Conservation (phyloP, 1,284 basidiomycete species). For the Pterula multifida region DNA sequence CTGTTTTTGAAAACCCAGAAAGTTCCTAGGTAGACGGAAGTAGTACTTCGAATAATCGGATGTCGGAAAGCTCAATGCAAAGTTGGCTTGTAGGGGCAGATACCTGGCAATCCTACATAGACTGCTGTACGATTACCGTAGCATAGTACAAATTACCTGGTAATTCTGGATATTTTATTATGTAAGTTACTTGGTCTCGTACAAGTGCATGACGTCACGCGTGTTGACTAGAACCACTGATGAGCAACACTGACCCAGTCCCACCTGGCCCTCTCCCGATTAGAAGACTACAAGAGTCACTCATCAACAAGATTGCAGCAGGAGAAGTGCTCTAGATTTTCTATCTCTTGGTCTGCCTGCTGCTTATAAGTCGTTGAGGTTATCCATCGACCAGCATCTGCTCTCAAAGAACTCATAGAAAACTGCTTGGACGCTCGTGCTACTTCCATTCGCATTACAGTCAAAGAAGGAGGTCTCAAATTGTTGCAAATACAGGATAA, state of each 20-base stretch:
- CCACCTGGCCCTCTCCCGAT: slow-evolving; percentile 38
- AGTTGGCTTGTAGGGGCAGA: too few relatives aligned
- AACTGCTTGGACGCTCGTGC: slow-evolving; percentile 91
- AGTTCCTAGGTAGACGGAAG: too few relatives aligned
- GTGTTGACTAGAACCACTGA: neutral
- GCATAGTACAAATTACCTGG: too few relatives aligned
- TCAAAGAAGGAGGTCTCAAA: slow-evolving; percentile 96
- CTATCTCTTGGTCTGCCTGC: neutral
- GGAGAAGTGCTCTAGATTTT: slow-evolving; percentile 42
- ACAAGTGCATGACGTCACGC: slow-evolving; percentile 1
- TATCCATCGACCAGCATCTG: slow-evolving; percentile 92
- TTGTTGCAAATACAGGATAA: slow-evolving; percentile 95
- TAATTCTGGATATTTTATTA: too few relatives aligned
- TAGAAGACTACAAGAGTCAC: slow-evolving; percentile 55
- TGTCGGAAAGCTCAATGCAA: too few relatives aligned
- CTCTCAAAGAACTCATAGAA: slow-evolving; percentile 93
- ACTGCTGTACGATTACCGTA: too few relatives aligned
- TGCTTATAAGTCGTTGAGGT: slow-evolving; percentile 47
- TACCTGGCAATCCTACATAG: too few relatives aligned
- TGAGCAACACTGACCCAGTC: neutral
- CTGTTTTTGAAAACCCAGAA: too few relatives aligned
- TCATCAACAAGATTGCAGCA: slow-evolving; percentile 76
- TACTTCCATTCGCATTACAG: slow-evolving; percentile 76
- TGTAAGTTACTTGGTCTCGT: too few relatives aligned
- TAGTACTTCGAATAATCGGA: too few relatives aligned